A percentile compares a stretch with the other conserved stretches of the same genome.
phyloP scores from a whole-genome alignment of 2,329 filamentous ascomycete species.

The Alternaria arborescens region DNA sequence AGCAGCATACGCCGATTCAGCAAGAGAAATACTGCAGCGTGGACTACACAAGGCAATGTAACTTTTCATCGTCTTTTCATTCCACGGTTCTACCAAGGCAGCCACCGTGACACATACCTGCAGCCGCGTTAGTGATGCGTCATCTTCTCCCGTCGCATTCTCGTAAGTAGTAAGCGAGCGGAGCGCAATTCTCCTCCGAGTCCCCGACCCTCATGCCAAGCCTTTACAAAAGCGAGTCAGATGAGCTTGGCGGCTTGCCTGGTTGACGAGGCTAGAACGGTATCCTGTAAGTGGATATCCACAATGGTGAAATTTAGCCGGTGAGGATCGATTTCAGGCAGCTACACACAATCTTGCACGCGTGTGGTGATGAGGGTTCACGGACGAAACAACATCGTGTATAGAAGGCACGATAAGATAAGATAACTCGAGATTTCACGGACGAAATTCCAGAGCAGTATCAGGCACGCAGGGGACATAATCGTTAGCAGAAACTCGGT shows the following conservation, averaged over 20 bases:
- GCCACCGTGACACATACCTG: background rate
- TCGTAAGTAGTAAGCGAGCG: background rate
- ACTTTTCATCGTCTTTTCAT: background rate
- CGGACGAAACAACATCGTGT: background rate
- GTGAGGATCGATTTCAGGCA: background rate
- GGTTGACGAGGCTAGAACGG: background rate
- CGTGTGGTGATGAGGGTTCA: background rate
- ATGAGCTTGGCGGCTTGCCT: slow-evolving; percentile 1
- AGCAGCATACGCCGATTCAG: background rate
- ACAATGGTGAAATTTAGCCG: slow-evolving; percentile 3
- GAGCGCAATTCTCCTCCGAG: slow-evolving; percentile 7
- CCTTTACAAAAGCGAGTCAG: background rate
- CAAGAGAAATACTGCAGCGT: background rate
- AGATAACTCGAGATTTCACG: background rate
- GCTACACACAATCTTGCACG: background rate
- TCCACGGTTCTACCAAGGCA: background rate
- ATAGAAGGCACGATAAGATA: too few relatives aligned
- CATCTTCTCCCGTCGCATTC: slow-evolving; percentile 7
- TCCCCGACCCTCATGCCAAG: slow-evolving; percentile 10
- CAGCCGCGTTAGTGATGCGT: background rate
- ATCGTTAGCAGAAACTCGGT: background rate
- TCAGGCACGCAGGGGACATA: background rate
- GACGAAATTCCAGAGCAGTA: background rate
- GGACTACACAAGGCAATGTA: background rate
- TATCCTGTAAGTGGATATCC: background rate